Evolutionary conservation across 345 rosid species (phyloP).

Genomic region (Melaleuca alternifolia): DNA sequence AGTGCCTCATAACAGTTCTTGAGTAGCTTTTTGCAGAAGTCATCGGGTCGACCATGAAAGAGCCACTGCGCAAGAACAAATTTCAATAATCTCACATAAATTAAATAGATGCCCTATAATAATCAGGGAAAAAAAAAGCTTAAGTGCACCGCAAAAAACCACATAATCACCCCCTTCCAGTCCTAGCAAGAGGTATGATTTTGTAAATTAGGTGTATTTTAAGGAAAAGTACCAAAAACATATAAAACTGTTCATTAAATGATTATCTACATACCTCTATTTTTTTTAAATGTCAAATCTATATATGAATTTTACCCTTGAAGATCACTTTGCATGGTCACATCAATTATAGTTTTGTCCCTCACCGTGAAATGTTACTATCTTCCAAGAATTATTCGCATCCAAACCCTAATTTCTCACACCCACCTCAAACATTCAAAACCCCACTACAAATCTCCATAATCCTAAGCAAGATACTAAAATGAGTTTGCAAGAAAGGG

Average conservation of each 20-base stretch:
- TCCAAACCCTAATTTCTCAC: background rate
- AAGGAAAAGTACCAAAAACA: background rate
- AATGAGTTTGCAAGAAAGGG: background rate
- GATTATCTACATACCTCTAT: background rate
- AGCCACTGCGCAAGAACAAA: constrained; percentile 15
- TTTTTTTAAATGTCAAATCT: background rate
- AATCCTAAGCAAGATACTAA: background rate
- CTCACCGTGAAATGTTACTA: background rate
- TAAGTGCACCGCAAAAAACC: background rate
- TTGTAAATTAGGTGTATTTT: background rate
- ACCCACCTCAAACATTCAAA: background rate
- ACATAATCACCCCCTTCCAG: fast-evolving
- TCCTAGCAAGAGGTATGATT: background rate
- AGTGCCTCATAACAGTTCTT: constrained; percentile 32
- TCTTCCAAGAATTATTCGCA: background rate
- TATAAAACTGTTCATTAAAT: background rate
- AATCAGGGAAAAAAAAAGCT: background rate
- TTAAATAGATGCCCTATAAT: background rate
- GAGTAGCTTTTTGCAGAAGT: constrained; percentile 29
- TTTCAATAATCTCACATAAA: background rate
- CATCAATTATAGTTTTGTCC: background rate
- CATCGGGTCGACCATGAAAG: constrained; percentile 33
- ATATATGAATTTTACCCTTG: background rate
- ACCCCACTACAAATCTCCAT: background rate
- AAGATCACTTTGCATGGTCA: background rate